Percentiles rank a stretch among this genome's conserved stretches.
Evolutionary conservation across 2,329 filamentous ascomycete genomes (phyloP).

Genomic region (Fusarium sp.): DNA sequence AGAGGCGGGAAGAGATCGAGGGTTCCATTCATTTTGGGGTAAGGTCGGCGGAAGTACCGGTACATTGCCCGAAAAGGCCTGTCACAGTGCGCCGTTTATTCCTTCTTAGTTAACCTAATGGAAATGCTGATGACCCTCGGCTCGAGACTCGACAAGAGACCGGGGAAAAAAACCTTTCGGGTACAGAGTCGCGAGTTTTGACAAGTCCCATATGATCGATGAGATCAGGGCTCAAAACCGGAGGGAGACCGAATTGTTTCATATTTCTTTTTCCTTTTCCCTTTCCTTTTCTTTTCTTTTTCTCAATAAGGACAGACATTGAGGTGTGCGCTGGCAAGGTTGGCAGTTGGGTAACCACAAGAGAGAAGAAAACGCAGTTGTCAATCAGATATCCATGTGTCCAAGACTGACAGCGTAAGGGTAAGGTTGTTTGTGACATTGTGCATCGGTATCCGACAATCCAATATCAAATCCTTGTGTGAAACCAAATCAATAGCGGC

Average conservation of each 20-base stretch:
- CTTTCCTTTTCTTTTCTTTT: neutral
- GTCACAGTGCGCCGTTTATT: slow-evolving; percentile 41
- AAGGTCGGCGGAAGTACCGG: slow-evolving; percentile 40
- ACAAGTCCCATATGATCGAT: slow-evolving; percentile 5
- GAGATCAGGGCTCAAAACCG: slow-evolving; percentile 2
- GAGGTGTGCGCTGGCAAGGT: neutral
- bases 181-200: slow-evolving; percentile 42
- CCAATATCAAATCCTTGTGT: slow-evolving; percentile 11
- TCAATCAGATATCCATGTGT: slow-evolving; percentile 15
- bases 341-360: slow-evolving; percentile 3
- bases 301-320: neutral
- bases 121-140: slow-evolving; percentile 27
- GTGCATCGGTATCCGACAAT: slow-evolving; percentile 1
- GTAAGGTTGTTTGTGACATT: neutral
- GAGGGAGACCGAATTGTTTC: slow-evolving; percentile 5
- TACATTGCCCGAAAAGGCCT: slow-evolving; percentile 38
- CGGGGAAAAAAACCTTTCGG: slow-evolving; percentile 28
- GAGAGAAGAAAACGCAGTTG: slow-evolving; percentile 12
- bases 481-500: slow-evolving; percentile 21
- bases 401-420: slow-evolving; percentile 21
- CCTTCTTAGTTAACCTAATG: slow-evolving; percentile 19
- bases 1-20: slow-evolving; percentile 43
- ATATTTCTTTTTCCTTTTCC: neutral
- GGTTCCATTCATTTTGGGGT: slow-evolving; percentile 36
- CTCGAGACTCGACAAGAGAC: slow-evolving; percentile 27